Conservation (phyloP, 129 eudicot species). For the Flaveria bidentis region DNA sequence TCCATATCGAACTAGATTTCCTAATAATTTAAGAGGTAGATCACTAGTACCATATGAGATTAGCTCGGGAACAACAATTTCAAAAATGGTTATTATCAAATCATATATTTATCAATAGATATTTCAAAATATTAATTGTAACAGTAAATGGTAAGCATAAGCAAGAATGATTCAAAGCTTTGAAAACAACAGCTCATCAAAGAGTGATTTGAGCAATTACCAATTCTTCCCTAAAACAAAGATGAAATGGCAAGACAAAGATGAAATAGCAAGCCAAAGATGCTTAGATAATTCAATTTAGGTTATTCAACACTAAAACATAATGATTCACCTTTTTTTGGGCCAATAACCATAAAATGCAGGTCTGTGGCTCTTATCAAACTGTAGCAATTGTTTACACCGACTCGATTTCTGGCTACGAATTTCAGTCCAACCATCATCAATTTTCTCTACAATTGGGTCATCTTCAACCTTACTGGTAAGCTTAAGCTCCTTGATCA, state of each 20-base stretch:
- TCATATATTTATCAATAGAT: too few species aligned
- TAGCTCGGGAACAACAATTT: not conserved
- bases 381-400: conserved; percentile 77
- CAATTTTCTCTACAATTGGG: conserved; percentile 37
- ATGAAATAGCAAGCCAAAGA: not conserved
- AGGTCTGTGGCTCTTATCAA: conserved; percentile 89
- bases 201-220: not conserved
- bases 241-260: not conserved
- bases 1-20: not conserved
- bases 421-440: conserved; percentile 50
- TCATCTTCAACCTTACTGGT: conserved; percentile 60
- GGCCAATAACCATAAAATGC: conserved; percentile 96
- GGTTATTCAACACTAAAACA: not conserved
- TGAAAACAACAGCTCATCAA: not conserved
- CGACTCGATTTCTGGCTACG: conserved; percentile 31
- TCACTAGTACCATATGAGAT: not conserved
- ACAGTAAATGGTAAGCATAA: not conserved
- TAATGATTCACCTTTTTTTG: conserved; percentile 60
- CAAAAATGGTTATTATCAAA: not conserved
- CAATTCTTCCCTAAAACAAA: not conserved
- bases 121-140: too few species aligned
- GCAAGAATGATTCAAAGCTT: not conserved
- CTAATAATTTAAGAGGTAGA: not conserved
- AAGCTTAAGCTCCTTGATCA: conserved; percentile 79
- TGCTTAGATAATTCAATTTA: not conserved